Evolutionary conservation across 805 yeast species (phyloP).

Genomic region (Kodamaea laetipori): DNA sequence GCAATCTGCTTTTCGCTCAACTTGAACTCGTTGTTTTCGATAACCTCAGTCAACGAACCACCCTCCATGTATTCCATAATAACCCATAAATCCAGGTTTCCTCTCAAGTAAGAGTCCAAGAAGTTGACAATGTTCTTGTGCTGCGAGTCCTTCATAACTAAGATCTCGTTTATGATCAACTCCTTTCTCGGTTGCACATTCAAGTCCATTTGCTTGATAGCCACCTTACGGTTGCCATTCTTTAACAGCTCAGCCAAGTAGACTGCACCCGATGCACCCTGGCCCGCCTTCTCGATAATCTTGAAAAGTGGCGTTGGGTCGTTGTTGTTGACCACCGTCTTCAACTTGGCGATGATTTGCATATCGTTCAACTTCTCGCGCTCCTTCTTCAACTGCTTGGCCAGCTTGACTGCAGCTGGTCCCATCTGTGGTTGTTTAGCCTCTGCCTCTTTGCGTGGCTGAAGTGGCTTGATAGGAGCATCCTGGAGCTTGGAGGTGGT

Average conservation of each 20-base stretch:
- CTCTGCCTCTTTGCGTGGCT: constrained; percentile 20
- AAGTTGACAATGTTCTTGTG: constrained; percentile 95
- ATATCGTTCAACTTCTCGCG: constrained; percentile 70
- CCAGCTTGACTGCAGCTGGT: constrained; percentile 28
- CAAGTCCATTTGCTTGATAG: constrained; percentile 94
- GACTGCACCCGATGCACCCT: constrained; percentile 97
- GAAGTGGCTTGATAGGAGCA: constrained; percentile 30
- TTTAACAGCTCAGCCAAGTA: constrained; percentile 73
- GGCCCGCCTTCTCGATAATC: constrained; percentile 86
- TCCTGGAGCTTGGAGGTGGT: constrained; percentile 15
- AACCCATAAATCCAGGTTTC: constrained; percentile 89
- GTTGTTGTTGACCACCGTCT: constrained; percentile 75
- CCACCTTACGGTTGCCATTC: constrained; percentile 68
- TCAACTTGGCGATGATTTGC: constrained; percentile 78
- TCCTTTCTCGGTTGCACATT: constrained; percentile 92
- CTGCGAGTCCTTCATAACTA: constrained; percentile 94
- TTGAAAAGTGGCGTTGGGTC: constrained; percentile 86
- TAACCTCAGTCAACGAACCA: constrained; percentile 93
- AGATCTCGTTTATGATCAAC: constrained; percentile 89
- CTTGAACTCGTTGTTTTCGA: constrained; percentile 75
- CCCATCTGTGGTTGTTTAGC: constrained; percentile 13
- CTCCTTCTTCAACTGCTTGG: constrained; percentile 44
- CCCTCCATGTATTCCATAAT: constrained; percentile 99
- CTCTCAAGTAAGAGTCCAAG: constrained; percentile 83
- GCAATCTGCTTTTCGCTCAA: constrained; percentile 89